Percentiles rank a stretch among this genome's conserved stretches.
Evolutionary conservation across 78 protist species (phyloP).

Genomic region (Salpingoeca rosetta): DNA sequence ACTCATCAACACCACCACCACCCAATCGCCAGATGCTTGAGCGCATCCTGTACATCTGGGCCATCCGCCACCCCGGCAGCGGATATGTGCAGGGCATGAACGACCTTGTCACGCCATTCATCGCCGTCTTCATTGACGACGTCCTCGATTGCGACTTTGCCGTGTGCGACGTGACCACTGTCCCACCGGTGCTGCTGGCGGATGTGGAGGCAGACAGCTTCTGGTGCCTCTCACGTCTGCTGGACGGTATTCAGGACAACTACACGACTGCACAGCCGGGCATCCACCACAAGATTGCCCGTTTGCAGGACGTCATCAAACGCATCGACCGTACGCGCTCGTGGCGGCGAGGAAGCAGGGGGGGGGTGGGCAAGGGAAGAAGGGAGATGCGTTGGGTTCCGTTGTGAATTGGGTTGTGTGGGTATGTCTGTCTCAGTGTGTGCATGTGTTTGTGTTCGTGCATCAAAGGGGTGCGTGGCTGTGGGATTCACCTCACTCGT

Average conservation of each 20-base stretch:
- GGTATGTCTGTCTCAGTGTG: background rate
- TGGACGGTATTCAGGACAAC: slow-evolving; percentile 78
- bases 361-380: too few species aligned
- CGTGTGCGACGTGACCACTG: background rate
- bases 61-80: slow-evolving; percentile 87
- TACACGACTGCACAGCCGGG: slow-evolving; percentile 91
- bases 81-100: slow-evolving; percentile 97
- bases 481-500: background rate
- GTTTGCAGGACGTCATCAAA: slow-evolving; percentile 35
- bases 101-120: slow-evolving; percentile 79
- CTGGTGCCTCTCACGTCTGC: slow-evolving; percentile 78
- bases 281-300: slow-evolving; percentile 65
- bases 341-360: too few species aligned
- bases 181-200: background rate
- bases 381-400: too few species aligned
- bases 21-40: slow-evolving; percentile 66
- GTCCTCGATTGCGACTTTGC: background rate
- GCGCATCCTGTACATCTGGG: slow-evolving; percentile 84
- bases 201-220: slow-evolving; percentile 83
- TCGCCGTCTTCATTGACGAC: slow-evolving; percentile 44
- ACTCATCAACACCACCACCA: too few species aligned
- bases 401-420: too few species aligned
- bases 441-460: too few species aligned
- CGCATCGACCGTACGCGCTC: slow-evolving; percentile 19
- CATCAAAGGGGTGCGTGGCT: background rate